These are phyloP conservation scores for Besnoitia besnoiti DNA, from an alignment of 169 alveolate species.

Conservation along the genomic window DNA sequence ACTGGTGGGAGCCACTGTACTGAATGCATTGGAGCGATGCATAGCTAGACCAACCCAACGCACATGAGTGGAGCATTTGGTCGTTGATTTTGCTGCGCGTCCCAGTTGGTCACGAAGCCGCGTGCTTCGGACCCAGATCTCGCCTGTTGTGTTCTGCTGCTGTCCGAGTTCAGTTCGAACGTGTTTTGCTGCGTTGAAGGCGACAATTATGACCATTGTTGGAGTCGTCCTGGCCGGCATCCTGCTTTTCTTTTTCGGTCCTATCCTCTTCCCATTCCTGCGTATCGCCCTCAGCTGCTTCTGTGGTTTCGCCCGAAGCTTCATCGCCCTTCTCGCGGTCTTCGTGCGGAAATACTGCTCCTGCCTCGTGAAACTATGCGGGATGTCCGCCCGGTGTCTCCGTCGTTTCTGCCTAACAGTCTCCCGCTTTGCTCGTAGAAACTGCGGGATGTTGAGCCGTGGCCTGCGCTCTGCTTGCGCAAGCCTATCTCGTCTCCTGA, in stretches of 20 bases:
- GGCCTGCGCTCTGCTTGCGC: not conserved
- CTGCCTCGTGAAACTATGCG: slow-evolving; percentile 4
- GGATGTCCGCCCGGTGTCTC: not conserved
- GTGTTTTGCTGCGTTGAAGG: slow-evolving; percentile 27
- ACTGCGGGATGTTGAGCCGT: not conserved
- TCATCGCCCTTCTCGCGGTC: not conserved
- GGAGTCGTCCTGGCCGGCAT: not conserved
- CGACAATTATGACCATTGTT: not conserved
- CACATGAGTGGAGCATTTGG: no score
- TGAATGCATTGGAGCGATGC: no score
- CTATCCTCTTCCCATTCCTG: slow-evolving; percentile 10
- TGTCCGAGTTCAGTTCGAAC: not conserved
- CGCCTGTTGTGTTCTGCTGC: not conserved
- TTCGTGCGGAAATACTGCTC: not conserved
- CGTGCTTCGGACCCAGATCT: no score
- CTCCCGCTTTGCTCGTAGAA: not conserved
- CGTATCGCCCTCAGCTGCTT: not conserved
- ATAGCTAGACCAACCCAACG: no score
- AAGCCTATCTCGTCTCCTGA: not conserved
- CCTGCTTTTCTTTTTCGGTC: slow-evolving; percentile 38
- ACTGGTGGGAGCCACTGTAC: no score
- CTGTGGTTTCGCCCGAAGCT: not conserved
- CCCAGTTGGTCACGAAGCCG: no score
- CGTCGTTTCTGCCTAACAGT: not conserved
- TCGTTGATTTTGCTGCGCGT: no score